Percentiles rank a stretch among this genome's conserved stretches.
Conservation (phyloP, 768 basidiomycete genomes). For the Tulasnella sp. region DNA sequence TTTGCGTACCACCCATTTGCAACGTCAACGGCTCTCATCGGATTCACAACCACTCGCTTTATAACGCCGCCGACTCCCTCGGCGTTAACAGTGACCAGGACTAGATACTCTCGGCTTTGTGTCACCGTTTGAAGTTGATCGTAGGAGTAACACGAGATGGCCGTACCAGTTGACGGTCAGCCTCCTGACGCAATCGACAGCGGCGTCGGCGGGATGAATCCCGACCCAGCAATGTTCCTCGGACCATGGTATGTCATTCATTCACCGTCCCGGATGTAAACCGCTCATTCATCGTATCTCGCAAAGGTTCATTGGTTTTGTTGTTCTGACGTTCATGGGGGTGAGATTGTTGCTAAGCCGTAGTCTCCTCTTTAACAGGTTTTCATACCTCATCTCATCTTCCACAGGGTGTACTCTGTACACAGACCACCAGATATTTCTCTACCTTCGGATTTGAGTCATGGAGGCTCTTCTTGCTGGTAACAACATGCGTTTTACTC, state of each 20-base stretch:
- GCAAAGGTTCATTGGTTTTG: background rate
- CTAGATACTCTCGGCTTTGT: too few species aligned
- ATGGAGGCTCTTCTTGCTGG: background rate
- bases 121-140: too few species aligned
- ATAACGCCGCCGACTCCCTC: too few species aligned
- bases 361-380: background rate
- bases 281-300: background rate
- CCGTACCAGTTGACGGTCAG: background rate
- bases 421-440: background rate
- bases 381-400: background rate
- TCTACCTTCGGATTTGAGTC: background rate
- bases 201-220: background rate
- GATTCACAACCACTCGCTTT: too few species aligned
- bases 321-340: background rate
- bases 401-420: background rate
- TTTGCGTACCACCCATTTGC: too few species aligned
- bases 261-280: background rate
- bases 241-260: background rate
- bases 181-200: background rate
- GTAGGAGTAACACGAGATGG: too few species aligned
- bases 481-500: background rate
- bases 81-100: too few species aligned
- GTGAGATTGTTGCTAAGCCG: background rate
- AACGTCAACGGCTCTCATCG: too few species aligned
- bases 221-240: background rate